Conservation (phyloP, 2,329 filamentous ascomycete species). For the Xylariaceae sp. region DNA sequence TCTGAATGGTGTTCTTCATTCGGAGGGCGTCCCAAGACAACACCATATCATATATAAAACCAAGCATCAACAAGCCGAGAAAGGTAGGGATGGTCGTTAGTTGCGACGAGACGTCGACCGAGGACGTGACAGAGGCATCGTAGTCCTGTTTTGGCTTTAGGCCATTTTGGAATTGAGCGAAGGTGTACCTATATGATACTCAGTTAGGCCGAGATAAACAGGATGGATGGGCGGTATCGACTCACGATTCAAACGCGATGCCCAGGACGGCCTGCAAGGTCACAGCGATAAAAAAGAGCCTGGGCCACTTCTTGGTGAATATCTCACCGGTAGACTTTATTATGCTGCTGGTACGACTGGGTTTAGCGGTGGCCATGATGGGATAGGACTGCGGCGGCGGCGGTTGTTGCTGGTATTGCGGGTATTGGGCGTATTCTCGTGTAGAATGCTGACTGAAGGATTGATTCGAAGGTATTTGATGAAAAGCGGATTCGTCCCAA, state of each 20-base stretch:
- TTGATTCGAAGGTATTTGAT: constrained; percentile 31
- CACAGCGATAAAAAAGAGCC: constrained; percentile 76
- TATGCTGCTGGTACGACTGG: constrained; percentile 37
- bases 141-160: constrained; percentile 36
- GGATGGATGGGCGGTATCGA: constrained; percentile 23
- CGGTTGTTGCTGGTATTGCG: constrained; percentile 25
- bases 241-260: constrained; percentile 84
- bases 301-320: constrained; percentile 85
- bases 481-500: constrained; percentile 33
- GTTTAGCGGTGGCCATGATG: constrained; percentile 40
- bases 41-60: constrained; percentile 87
- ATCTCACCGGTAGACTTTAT: constrained; percentile 66
- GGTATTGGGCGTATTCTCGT: constrained; percentile 34
- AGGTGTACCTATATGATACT: constrained; percentile 70
- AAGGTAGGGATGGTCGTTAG: constrained; percentile 87
- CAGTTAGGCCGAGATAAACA: constrained; percentile 7
- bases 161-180: constrained; percentile 78
- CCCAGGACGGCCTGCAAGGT: constrained; percentile 77
- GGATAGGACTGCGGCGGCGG: constrained; percentile 21
- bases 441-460: constrained; percentile 25
- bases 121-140: constrained; percentile 6
- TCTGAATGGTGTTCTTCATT: constrained; percentile 96
- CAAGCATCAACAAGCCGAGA: constrained; percentile 94
- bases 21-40: constrained; percentile 92
- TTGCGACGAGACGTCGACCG: constrained; percentile 50